A percentile compares a stretch with the other conserved stretches of the same genome.
Conservation (phyloP, 1,284 basidiomycete genomes). For the Sanghuangporus sanghuang region DNA sequence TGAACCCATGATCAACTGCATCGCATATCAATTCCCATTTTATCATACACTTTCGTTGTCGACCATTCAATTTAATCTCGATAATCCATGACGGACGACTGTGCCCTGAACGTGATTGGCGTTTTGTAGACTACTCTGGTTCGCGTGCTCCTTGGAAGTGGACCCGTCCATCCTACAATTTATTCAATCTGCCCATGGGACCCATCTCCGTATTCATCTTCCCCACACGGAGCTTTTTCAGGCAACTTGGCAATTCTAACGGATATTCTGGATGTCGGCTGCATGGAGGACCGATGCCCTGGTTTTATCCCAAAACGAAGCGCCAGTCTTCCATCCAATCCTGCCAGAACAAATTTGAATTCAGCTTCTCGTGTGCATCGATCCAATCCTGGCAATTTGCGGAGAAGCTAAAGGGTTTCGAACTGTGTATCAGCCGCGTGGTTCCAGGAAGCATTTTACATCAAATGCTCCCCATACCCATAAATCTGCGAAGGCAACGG, state of each 20-base stretch:
- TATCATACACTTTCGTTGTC: too few relatives aligned
- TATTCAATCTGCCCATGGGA: not conserved
- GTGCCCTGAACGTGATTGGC: not conserved
- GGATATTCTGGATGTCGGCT: not conserved
- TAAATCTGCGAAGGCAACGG: not conserved
- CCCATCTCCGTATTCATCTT: not conserved
- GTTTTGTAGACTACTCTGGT: not conserved
- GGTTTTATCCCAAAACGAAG: not conserved
- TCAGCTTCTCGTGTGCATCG: not conserved
- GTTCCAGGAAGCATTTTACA: not conserved
- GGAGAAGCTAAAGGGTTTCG: too few relatives aligned
- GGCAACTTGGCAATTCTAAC: not conserved
- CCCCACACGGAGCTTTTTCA: not conserved
- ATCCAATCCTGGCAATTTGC: not conserved
- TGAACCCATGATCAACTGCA: too few relatives aligned
- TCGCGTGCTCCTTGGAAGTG: not conserved
- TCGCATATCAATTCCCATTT: too few relatives aligned
- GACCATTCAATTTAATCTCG: too few relatives aligned
- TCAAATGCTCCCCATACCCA: not conserved
- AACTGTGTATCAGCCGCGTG: not conserved
- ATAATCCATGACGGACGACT: not conserved
- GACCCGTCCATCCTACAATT: not conserved
- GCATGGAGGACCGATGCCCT: not conserved
- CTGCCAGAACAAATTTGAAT: not conserved
- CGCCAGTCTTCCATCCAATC: not conserved